These are phyloP conservation scores for Globisporangium paroecandrum DNA, from an alignment of 352 stramenopile species.

Conservation along the genomic window DNA sequence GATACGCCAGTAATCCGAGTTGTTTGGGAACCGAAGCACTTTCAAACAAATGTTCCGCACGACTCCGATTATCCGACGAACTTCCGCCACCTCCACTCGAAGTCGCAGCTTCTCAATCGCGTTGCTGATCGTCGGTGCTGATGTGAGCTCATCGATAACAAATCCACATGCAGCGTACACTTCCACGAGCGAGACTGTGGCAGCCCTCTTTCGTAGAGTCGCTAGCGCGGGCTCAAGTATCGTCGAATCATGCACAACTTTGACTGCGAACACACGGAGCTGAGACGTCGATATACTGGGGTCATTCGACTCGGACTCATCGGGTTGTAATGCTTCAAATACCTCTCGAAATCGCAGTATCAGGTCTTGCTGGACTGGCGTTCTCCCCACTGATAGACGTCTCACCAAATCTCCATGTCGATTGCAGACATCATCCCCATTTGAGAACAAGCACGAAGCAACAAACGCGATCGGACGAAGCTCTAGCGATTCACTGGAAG, in stretches of 20 bases:
- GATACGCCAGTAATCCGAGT: conserved; percentile 68
- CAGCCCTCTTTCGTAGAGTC: conserved; percentile 41
- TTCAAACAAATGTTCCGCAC: conserved; percentile 60
- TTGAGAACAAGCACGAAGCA: conserved; percentile 64
- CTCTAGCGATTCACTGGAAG: conserved; percentile 27
- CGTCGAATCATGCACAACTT: conserved; percentile 37
- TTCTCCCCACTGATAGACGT: conserved; percentile 54
- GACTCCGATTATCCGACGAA: conserved; percentile 49
- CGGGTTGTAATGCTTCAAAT: conserved; percentile 40
- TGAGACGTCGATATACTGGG: conserved; percentile 37
- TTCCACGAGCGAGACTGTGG: conserved; percentile 52
- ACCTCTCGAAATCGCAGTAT: conserved; percentile 62
- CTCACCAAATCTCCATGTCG: conserved; percentile 57
- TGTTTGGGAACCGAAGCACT: conserved; percentile 66
- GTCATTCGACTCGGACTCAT: conserved; percentile 16
- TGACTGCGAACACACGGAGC: conserved; percentile 39
- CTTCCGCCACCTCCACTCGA: conserved; percentile 42
- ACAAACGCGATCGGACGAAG: conserved; percentile 55
- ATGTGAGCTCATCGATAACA: conserved; percentile 62
- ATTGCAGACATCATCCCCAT: conserved; percentile 44
- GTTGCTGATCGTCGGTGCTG: conserved; percentile 49
- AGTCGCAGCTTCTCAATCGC: conserved; percentile 54
- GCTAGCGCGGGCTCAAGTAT: conserved; percentile 39
- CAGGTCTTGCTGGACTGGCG: conserved; percentile 46
- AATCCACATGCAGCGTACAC: conserved; percentile 58